Conservation (phyloP, 2,329 filamentous ascomycete genomes). For the Fusarium chuoi region DNA sequence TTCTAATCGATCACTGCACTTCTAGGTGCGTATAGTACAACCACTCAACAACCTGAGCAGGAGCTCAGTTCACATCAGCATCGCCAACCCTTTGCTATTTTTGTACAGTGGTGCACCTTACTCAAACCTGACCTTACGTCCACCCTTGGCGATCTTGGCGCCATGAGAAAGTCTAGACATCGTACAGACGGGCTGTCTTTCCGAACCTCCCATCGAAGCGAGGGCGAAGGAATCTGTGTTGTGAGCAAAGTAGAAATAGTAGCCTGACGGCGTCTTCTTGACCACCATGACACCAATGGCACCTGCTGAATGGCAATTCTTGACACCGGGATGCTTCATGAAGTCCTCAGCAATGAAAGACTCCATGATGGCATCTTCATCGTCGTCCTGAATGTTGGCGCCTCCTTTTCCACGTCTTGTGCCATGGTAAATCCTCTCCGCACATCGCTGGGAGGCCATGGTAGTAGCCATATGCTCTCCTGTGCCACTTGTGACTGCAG, state of each 20-base stretch:
- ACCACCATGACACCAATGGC: constrained; percentile 92
- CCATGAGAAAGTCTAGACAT: constrained; percentile 80
- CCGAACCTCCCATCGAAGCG: constrained; percentile 86
- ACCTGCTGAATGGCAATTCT: constrained; percentile 79
- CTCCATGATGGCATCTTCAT: constrained; percentile 80
- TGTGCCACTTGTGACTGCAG: constrained; percentile 90
- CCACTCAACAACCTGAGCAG: not conserved
- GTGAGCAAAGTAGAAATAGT: constrained; percentile 92
- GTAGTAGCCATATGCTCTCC: constrained; percentile 98
- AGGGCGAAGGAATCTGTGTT: constrained; percentile 92
- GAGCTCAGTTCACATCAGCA: not conserved
- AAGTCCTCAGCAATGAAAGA: constrained; percentile 90
- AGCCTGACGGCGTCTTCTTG: constrained; percentile 81
- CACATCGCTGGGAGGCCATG: constrained; percentile 87
- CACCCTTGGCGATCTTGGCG: constrained; percentile 65
- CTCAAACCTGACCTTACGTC: constrained; percentile 57
- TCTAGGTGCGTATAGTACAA: not conserved
- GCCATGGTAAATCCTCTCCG: constrained; percentile 82
- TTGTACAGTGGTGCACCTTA: constrained; percentile 25
- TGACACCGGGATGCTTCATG: constrained; percentile 89
- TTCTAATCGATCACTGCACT: not conserved
- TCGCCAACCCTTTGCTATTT: not conserved
- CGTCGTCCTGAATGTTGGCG: constrained; percentile 71
- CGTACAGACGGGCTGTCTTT: constrained; percentile 79
- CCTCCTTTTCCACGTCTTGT: constrained; percentile 71